Base-by-base conservation (phyloP, 169 alveolate species). In the Plasmodium inui region DNA sequence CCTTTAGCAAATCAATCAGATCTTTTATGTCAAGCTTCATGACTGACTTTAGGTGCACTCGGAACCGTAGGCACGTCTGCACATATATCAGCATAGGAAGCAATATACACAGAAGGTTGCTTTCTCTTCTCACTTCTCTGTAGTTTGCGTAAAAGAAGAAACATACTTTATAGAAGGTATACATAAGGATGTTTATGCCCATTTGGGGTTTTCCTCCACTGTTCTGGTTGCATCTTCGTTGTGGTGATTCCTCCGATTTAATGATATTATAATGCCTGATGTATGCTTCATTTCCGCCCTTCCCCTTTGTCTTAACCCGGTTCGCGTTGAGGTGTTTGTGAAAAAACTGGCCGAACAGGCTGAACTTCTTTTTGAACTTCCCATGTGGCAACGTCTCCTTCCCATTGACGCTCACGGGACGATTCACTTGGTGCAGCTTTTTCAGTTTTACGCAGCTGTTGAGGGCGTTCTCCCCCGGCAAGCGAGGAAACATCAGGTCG, bases 111-210 rank as follows among this genome's bases (percentile, higher is more conserved):
- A 88, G 17, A 32, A 88, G 70, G 19, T 88, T 88, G 83, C 82
- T 57, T 44, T 37, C 44, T 10, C 57, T 22, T 88, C 46, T 88
- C 81, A 88, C n/a, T 12, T 88, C 83, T 10, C 37, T 55, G 39
- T 39, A 76, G 57, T 78, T 76, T 44, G 22, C 78, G 71, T 19
- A 88, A 57, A 88, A 88, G 28, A 88, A 88, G 22, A 37, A 88
- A 34, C 88, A 78, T 14, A 88, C 81, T 41, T 88, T 88, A 22
- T 71, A 88, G 82, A 88, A 88, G 26, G 82, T 78, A 4, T 88
- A 88, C 7, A 88, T 53, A 32, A 88, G 44, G 19, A 88, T 88
- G 41, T 57, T 70, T 34, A 71, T 76, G 70, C 94, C 78, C 8
- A 78, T 37, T 10, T 22, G 22, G 28, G 37, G 3, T 44, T 74